Evolutionary conservation across 2,329 filamentous ascomycete genomes (phyloP).

Genomic region (Orbilia ellipsospora): DNA sequence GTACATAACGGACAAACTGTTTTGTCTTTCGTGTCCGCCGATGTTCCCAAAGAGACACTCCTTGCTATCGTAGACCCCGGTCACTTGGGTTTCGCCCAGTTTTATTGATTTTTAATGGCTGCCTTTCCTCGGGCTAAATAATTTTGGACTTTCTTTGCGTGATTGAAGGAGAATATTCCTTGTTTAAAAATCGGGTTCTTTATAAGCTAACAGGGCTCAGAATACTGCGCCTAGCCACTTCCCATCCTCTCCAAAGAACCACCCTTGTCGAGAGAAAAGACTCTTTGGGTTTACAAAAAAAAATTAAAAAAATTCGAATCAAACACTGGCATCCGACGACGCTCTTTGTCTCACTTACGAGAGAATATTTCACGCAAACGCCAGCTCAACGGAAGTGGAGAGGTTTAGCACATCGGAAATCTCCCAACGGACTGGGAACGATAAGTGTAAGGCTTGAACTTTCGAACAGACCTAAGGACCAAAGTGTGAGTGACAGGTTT

Average conservation of each 20-base stretch:
- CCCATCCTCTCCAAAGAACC: slow-evolving; percentile 10
- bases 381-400: slow-evolving; percentile 32
- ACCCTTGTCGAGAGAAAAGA: slow-evolving; percentile 26
- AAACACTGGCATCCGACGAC: slow-evolving; percentile 34
- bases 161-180: slow-evolving; percentile 28
- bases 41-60: slow-evolving; percentile 20
- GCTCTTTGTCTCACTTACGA: slow-evolving; percentile 35
- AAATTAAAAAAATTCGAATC: slow-evolving; percentile 11
- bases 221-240: slow-evolving; percentile 32
- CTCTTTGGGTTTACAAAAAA: slow-evolving; percentile 22
- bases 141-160: slow-evolving; percentile 3
- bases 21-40: slow-evolving; percentile 15
- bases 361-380: slow-evolving; percentile 27
- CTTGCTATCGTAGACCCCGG: slow-evolving; percentile 45
- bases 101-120: slow-evolving; percentile 29
- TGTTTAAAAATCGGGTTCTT: slow-evolving; percentile 40
- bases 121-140: slow-evolving; percentile 24
- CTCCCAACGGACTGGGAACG: slow-evolving; percentile 10
- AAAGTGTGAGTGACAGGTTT: slow-evolving; percentile 47
- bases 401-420: slow-evolving; percentile 1
- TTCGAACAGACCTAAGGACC: slow-evolving; percentile 30
- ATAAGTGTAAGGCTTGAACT: slow-evolving; percentile 28
- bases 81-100: slow-evolving; percentile 13
- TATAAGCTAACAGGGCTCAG: slow-evolving; percentile 43
- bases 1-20: slow-evolving; percentile 17